Conservation (phyloP, 176 grass and related monocot genomes). For the Pontederia crassipes region DNA sequence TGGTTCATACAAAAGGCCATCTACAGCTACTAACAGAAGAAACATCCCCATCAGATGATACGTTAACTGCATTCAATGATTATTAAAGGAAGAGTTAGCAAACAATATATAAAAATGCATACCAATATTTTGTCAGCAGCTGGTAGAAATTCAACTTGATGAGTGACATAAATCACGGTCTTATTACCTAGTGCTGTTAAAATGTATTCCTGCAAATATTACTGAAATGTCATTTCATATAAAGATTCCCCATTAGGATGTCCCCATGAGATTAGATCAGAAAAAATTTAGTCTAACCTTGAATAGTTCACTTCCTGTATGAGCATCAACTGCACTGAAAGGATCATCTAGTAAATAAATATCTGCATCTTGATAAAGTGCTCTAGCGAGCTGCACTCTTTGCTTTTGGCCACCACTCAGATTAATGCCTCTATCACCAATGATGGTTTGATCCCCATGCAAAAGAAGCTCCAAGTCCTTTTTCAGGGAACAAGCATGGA, state of each 20-base stretch:
- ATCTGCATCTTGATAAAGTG: slow-evolving; percentile 93
- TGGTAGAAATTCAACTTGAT: slow-evolving; percentile 99
- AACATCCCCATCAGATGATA: too few species aligned
- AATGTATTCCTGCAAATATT: slow-evolving; percentile 78
- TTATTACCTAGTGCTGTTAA: slow-evolving; percentile 60
- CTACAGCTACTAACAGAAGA: slow-evolving; percentile 3
- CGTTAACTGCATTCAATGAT: neutral
- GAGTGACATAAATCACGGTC: slow-evolving; percentile 95
- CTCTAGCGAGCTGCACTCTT: slow-evolving; percentile 91
- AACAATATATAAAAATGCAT: neutral
- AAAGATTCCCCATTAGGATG: neutral
- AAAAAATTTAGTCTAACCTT: slow-evolving; percentile 31
- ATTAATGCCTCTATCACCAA: slow-evolving; percentile 98
- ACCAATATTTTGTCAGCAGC: slow-evolving; percentile 88
- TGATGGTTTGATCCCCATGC: slow-evolving; percentile 90
- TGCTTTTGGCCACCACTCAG: slow-evolving; percentile 99
- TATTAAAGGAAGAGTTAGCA: neutral
- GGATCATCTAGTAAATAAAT: slow-evolving; percentile 99
- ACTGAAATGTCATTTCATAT: too few species aligned
- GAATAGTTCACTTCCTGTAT: slow-evolving; percentile 95
- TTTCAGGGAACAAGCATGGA: slow-evolving; percentile 83
- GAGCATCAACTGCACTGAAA: slow-evolving; percentile 97
- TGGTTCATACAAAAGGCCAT: neutral
- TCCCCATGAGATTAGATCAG: neutral
- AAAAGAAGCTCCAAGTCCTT: slow-evolving; percentile 88